A percentile compares a stretch with the other conserved stretches of the same genome.
Evolutionary conservation across 129 eudicot species (phyloP).

Genomic region (Smallanthus sonchifolius): DNA sequence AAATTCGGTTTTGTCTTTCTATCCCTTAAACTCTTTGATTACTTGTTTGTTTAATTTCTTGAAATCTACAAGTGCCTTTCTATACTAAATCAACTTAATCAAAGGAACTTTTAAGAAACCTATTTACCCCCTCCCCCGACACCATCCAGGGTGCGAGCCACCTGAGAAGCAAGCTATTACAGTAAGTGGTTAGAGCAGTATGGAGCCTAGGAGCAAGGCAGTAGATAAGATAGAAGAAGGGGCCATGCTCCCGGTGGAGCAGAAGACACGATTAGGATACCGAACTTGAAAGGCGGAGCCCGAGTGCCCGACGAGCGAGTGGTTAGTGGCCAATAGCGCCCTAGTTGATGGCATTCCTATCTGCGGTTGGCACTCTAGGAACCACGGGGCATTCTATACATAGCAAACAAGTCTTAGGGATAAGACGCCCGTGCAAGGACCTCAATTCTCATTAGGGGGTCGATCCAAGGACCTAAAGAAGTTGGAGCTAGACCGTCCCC

Average conservation of each 20-base stretch:
- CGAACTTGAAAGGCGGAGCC: neutral
- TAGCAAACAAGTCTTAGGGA: neutral
- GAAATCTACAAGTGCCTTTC: too few relatives aligned
- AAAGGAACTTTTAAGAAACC: too few relatives aligned
- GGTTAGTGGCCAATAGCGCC: neutral
- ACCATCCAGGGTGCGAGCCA: too few relatives aligned
- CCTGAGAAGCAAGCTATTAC: neutral
- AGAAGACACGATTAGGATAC: neutral
- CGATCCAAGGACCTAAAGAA: constrained; percentile 17
- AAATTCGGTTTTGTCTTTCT: too few relatives aligned
- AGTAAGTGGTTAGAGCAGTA: neutral
- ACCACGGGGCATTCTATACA: constrained; percentile 2
- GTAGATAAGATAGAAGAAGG: constrained; percentile 17
- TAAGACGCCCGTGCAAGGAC: neutral
- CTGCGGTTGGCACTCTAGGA: neutral
- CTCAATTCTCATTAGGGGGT: constrained; percentile 3
- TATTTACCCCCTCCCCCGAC: too few relatives aligned
- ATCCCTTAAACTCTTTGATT: too few relatives aligned
- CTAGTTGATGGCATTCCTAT: constrained; percentile 11
- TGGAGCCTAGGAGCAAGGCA: constrained; percentile 11
- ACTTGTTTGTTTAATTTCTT: too few relatives aligned
- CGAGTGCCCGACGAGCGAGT: neutral
- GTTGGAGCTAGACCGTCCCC: neutral
- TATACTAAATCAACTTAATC: too few relatives aligned
- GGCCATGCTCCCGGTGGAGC: constrained; percentile 11